Conservation (phyloP, 495 filamentous ascomycete genomes). For the Annulohypoxylon maeteangense region DNA sequence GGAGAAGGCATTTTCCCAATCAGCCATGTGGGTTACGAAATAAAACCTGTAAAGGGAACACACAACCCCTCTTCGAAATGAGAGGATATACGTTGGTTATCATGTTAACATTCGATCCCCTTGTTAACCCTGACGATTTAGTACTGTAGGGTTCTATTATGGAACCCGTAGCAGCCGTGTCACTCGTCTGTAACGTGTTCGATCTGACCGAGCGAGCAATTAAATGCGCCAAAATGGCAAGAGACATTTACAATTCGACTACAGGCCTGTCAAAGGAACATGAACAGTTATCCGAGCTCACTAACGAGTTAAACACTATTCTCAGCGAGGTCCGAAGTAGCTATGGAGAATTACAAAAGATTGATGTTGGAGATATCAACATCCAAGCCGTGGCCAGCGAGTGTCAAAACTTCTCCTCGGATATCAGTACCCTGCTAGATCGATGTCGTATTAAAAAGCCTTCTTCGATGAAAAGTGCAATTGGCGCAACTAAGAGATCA, state of each 20-base stretch:
- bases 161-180: background rate
- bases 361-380: background rate
- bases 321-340: background rate
- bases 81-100: background rate
- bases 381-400: background rate
- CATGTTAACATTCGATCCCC: background rate
- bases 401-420: background rate
- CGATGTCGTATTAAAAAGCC: background rate
- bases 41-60: background rate
- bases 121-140: background rate
- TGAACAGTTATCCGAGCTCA: background rate
- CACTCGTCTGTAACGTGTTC: slow-evolving; percentile 4
- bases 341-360: background rate
- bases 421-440: background rate
- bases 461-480: background rate
- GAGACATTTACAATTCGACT: slow-evolving; percentile 14
- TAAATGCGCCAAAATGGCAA: slow-evolving; percentile 4
- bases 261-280: slow-evolving; percentile 7
- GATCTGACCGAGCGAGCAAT: slow-evolving; percentile 1
- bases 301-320: background rate
- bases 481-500: background rate
- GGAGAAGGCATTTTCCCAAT: too few relatives aligned
- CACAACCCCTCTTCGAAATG: background rate
- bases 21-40: background rate
- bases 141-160: background rate